Evolutionary conservation across 495 filamentous ascomycete species (phyloP).

Genomic region (Penicillium bovifimosum): DNA sequence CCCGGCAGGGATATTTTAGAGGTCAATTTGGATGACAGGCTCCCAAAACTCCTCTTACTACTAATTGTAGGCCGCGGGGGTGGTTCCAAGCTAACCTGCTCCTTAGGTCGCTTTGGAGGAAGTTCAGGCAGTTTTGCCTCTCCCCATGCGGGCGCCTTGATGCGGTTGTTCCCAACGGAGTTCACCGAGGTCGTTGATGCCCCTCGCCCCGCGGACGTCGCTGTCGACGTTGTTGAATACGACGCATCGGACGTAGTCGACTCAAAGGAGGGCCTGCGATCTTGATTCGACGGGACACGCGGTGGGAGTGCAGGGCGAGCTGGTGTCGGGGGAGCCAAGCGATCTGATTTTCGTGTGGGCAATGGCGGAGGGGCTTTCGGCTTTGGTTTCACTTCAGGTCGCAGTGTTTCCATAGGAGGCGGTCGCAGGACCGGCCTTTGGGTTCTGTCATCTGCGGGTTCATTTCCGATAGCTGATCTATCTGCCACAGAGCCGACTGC

Average conservation of each 20-base stretch:
- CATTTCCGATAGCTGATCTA: constrained; percentile 38
- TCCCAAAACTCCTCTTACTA: constrained; percentile 15
- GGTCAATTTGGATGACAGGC: constrained; percentile 14
- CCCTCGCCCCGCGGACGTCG: constrained; percentile 27
- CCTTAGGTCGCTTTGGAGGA: constrained; percentile 35
- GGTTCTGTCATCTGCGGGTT: constrained; percentile 27
- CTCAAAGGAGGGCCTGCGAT: constrained; percentile 28
- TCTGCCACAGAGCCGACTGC: constrained; percentile 30
- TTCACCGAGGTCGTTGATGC: constrained; percentile 34
- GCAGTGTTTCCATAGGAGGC: constrained; percentile 17
- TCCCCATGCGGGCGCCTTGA: constrained; percentile 43
- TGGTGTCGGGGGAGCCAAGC: constrained; percentile 41
- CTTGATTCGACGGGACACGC: constrained; percentile 33
- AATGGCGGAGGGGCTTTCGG: constrained; percentile 45
- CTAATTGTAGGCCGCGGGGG: constrained; percentile 24
- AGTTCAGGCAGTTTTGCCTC: constrained; percentile 39
- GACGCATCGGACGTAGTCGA: constrained; percentile 37
- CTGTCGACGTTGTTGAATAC: constrained; percentile 33
- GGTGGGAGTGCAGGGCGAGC: constrained; percentile 35
- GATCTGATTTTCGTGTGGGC: constrained; percentile 41
- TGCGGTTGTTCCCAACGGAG: constrained; percentile 17
- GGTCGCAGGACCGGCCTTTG: constrained; percentile 20
- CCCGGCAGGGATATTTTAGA: constrained; percentile 19
- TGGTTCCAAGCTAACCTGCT: constrained; percentile 14
- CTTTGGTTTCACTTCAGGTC: constrained; percentile 32